phyloP scores from a whole-genome alignment of 108 stramenopile genomes.

The Conticribra weissflogii region DNA sequence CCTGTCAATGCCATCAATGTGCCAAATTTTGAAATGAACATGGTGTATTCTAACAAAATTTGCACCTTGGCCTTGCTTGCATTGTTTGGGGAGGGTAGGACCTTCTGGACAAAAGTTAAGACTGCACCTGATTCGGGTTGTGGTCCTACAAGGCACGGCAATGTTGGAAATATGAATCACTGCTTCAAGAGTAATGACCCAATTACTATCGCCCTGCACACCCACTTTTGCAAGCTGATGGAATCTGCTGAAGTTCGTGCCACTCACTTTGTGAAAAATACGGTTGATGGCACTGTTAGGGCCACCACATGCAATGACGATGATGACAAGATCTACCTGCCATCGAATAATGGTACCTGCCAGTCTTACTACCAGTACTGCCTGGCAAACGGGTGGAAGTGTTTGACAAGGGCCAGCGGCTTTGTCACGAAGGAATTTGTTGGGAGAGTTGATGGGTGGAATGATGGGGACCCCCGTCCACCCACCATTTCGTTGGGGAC shows the following conservation, averaged over 20 bases:
- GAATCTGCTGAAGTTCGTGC: neutral
- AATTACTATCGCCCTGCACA: neutral
- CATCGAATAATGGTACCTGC: neutral
- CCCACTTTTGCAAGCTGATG: neutral
- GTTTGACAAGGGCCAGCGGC: neutral
- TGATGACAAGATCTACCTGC: slow-evolving; percentile 2
- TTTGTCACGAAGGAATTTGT: neutral
- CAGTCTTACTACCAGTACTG: neutral
- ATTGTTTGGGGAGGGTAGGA: no score
- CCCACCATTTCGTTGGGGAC: neutral
- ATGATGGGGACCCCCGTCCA: no score
- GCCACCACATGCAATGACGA: neutral
- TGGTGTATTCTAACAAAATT: neutral
- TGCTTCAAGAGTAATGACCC: neutral
- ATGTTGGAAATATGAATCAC: neutral
- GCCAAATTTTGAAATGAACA: neutral
- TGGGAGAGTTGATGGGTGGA: neutral
- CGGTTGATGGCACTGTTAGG: neutral
- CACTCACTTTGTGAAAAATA: neutral
- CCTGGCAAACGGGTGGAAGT: neutral
- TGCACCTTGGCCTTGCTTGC: neutral
- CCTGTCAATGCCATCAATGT: no score
- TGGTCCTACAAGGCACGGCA: neutral
- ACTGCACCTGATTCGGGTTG: neutral
- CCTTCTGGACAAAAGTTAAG: no score